A percentile compares a stretch with the other conserved stretches of the same genome.
Evolutionary conservation across 1,139 yeast genomes (phyloP).

Genomic region (Candida anutae): DNA sequence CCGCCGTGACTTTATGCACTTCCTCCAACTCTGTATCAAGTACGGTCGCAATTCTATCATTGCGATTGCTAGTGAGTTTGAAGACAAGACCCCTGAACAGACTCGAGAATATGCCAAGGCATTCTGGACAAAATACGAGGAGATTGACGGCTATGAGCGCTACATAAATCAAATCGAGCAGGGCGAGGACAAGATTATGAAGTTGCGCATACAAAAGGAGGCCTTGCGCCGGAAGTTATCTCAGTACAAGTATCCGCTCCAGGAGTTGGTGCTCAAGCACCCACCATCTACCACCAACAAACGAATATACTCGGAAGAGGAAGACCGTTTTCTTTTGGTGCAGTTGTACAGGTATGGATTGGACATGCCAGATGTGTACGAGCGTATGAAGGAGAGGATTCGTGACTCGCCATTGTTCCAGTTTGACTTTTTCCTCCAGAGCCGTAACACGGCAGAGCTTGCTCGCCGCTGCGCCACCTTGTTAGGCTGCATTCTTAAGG

Average conservation of each 20-base stretch:
- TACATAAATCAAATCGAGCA: slow-evolving; percentile 58
- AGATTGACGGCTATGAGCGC: slow-evolving; percentile 67
- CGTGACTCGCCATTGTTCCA: slow-evolving; percentile 55
- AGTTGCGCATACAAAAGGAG: slow-evolving; percentile 55
- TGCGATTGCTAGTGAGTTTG: slow-evolving; percentile 57
- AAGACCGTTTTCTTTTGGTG: slow-evolving; percentile 61
- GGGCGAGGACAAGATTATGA: slow-evolving; percentile 67
- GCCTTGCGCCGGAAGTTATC: slow-evolving; percentile 57
- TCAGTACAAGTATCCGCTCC: slow-evolving; percentile 55
- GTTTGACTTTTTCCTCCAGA: slow-evolving; percentile 65
- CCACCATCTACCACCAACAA: slow-evolving; percentile 55
- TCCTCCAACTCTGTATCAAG: slow-evolving; percentile 52
- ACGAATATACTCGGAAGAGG: slow-evolving; percentile 62
- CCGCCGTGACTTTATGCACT: slow-evolving; percentile 63
- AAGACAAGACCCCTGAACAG: slow-evolving; percentile 59
- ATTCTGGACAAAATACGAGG: slow-evolving; percentile 59
- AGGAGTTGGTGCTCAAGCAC: slow-evolving; percentile 50
- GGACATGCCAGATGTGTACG: slow-evolving; percentile 59
- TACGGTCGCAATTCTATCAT: slow-evolving; percentile 61
- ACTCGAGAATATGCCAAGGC: slow-evolving; percentile 57
- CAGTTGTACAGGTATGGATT: slow-evolving; percentile 61
- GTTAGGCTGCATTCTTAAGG: slow-evolving; percentile 57
- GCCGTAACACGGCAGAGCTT: slow-evolving; percentile 57
- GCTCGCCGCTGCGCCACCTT: slow-evolving; percentile 63
- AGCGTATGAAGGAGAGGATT: slow-evolving; percentile 53